Percentiles rank a stretch among this genome's conserved stretches.
Conservation (phyloP, 208 protist genomes). For the Lotmaria passim region DNA sequence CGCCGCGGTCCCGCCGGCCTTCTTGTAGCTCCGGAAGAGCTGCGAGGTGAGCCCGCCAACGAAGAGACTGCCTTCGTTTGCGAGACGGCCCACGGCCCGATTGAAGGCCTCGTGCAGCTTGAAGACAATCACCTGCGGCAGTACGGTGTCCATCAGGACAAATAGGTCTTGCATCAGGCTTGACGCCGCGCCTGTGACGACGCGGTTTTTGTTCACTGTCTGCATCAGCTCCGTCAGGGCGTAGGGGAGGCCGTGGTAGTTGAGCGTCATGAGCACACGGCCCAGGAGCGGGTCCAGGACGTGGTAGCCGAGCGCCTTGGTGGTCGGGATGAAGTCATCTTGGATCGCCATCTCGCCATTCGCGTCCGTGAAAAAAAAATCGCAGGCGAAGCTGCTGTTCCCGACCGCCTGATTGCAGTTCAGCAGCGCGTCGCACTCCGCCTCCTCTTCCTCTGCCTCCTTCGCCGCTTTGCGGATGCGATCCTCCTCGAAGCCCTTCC, state of each 20-base stretch:
- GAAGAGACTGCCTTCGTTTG: conserved; percentile 64
- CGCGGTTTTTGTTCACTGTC: conserved; percentile 46
- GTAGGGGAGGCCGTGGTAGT: conserved; percentile 84
- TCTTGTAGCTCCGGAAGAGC: conserved; percentile 61
- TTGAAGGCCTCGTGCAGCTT: conserved; percentile 83
- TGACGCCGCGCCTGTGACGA: conserved; percentile 58
- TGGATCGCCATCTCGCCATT: conserved; percentile 30
- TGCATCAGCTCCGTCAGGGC: conserved; percentile 77
- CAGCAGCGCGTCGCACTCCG: conserved; percentile 14
- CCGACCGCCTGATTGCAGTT: conserved; percentile 16
- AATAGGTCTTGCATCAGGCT: conserved; percentile 84
- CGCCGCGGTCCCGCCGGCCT: conserved; percentile 20
- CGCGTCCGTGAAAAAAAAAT: conserved; percentile 24
- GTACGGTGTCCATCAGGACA: conserved; percentile 88
- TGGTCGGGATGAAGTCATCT: conserved; percentile 76
- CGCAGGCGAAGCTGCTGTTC: conserved; percentile 31
- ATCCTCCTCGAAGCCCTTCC: conserved; percentile 74
- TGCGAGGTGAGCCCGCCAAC: conserved; percentile 64
- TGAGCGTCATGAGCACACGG: conserved; percentile 68
- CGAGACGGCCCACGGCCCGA: conserved; percentile 66
- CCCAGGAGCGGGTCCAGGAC: conserved; percentile 83
- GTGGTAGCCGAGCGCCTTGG: conserved; percentile 88
- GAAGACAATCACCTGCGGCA: conserved; percentile 75
- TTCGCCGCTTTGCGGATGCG: conserved; percentile 39
- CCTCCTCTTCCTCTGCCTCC: conserved; percentile 28